These are phyloP conservation scores for Cladosporium phlei DNA, from an alignment of 2,329 filamentous ascomycete species.

Conservation along the genomic window DNA sequence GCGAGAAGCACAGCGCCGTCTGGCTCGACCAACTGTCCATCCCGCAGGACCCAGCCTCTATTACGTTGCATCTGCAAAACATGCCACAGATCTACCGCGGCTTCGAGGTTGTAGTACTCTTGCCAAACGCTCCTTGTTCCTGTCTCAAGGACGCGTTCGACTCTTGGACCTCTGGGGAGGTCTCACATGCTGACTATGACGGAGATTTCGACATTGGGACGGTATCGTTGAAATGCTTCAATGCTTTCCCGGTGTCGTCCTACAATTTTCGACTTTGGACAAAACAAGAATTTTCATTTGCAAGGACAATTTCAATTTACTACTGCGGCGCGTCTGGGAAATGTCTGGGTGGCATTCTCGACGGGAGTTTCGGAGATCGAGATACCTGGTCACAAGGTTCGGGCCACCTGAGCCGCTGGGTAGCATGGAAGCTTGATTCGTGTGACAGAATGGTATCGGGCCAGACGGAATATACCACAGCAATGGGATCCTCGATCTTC, in stretches of 20 bases:
- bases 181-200: background rate
- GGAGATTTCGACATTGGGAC: background rate
- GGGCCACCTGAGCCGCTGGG: background rate
- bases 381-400: too few relatives aligned
- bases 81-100: background rate
- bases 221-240: background rate
- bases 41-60: background rate
- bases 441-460: too few relatives aligned
- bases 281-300: constrained; percentile 1
- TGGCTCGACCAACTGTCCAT: constrained; percentile 5
- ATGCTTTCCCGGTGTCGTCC: background rate
- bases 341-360: background rate
- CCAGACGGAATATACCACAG: too few relatives aligned
- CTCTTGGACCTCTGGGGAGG: background rate
- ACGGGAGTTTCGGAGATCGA: too few relatives aligned
- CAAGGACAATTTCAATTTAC: background rate
- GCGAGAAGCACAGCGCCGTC: background rate
- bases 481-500: too few relatives aligned
- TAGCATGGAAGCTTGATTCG: too few relatives aligned
- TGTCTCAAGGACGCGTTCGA: background rate
- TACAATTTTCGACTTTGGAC: constrained; percentile 3
- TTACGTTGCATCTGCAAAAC: background rate
- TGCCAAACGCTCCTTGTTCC: background rate
- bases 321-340: background rate
- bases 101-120: background rate